Conservation (phyloP, 352 stramenopile species). For the Detonula confervacea region DNA sequence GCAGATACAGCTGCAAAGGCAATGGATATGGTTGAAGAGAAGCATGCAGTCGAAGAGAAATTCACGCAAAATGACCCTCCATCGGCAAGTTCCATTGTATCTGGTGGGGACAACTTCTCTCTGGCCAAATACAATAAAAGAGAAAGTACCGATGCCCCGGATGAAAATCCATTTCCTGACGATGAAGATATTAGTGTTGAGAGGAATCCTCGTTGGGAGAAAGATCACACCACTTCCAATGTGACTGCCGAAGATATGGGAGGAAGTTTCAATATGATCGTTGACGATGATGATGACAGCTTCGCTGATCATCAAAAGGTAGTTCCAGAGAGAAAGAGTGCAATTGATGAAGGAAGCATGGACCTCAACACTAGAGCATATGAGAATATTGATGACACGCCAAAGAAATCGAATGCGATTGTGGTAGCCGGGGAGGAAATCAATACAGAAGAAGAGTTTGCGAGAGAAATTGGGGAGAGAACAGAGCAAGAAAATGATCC, state of each 20-base stretch:
- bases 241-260: conserved; percentile 20
- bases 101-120: background rate
- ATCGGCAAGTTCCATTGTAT: conserved; percentile 16
- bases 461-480: background rate
- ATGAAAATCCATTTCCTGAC: conserved; percentile 25
- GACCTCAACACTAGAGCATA: background rate
- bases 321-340: conserved; percentile 1
- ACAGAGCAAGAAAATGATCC: conserved; percentile 7
- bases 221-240: conserved; percentile 6
- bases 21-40: background rate
- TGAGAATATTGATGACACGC: conserved; percentile 19
- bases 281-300: conserved; percentile 50
- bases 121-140: background rate
- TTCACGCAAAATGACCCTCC: conserved; percentile 7
- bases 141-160: conserved; percentile 23
- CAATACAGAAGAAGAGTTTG: background rate
- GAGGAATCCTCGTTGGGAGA: conserved; percentile 9
- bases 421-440: background rate
- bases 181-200: conserved; percentile 33
- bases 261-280: conserved; percentile 30
- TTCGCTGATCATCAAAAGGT: conserved; percentile 16
- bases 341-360: background rate
- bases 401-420: conserved; percentile 14
- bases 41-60: conserved; percentile 5
- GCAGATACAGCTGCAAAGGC: background rate